Base-by-base conservation (phyloP, 1,139 yeast genomes). In the Hemisphaericaspora xylanilytica region DNA sequence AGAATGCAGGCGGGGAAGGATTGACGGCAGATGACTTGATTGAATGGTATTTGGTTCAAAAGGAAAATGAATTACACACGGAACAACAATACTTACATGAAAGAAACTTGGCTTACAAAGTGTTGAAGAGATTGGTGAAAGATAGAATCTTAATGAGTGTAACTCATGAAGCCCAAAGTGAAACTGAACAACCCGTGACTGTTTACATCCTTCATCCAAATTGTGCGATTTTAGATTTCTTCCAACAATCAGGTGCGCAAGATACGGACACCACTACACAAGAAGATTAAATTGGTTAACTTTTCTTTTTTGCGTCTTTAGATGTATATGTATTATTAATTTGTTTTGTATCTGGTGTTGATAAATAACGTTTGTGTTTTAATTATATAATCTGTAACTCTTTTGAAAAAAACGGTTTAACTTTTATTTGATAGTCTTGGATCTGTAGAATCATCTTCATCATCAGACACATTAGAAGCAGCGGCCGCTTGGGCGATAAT, bases 161-260 rank as follows among this genome's bases (percentile, higher is more conserved):
- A 35, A 78, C 79, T 24, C 89, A 88, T 36, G 60, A 69, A 21
- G 32, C 42, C 3, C 48, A 59, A 22, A 52, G 56, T 31, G 63
- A 59, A 17, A 55, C 42, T 21, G 55, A 41, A 41, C 52, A 50
- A 28, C 15, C 24, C n/a, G 57, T 50, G 41, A 55, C 56, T 15
- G 65, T 83, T 27, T 88, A 84, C 55, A 88, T 88, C 28, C 70
- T 89, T 43, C 97, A 92, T 67, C 97, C 97, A 39, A 90, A 92
- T 59, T 85, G 90, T 65, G 84, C 88, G 14, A 78, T 85, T 44
- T 71, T 82, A 48, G 92, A 83, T 46, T 71, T 70, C 54, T 71
- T 71, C 50, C 76, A 71, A 46, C 70, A 64, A 39, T 49, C 60
- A 35, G 52, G 51, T 16, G 45, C 54, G 3, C 36, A 31, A 27